A percentile compares a stretch with the other conserved stretches of the same genome.
These are phyloP conservation scores for Urtica urens DNA, from an alignment of 306 rosid genomes.

Conservation along the genomic window DNA sequence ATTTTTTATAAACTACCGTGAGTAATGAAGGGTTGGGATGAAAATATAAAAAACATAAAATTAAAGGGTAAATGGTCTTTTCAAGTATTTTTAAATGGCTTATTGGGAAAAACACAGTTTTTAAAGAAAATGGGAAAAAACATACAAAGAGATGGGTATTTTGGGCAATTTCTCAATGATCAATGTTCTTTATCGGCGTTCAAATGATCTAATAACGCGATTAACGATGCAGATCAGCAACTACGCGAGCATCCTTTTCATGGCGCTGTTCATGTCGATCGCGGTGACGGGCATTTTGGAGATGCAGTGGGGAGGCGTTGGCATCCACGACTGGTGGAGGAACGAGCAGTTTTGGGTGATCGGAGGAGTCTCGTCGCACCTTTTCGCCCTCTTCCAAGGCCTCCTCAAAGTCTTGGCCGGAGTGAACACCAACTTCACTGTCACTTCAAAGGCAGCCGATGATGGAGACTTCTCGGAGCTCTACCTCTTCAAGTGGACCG, in stretches of 20 bases:
- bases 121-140: too few relatives aligned
- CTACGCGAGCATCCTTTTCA: conserved; percentile 73
- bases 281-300: conserved; percentile 77
- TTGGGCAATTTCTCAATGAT: too few relatives aligned
- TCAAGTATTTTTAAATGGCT: too few relatives aligned
- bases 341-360: conserved; percentile 96
- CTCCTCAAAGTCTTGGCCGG: conserved; percentile 90
- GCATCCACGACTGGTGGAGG: conserved; percentile 95
- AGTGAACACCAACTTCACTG: conserved; percentile 76
- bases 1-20: too few relatives aligned
- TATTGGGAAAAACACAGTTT: too few relatives aligned
- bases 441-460: conserved; percentile 83
- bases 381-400: conserved; percentile 82
- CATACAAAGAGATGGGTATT: too few relatives aligned
- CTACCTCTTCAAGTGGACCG: conserved; percentile 88
- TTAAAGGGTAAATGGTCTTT: too few relatives aligned
- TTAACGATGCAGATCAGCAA: conserved; percentile 92
- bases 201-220: too few relatives aligned
- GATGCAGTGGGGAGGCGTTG: conserved; percentile 96
- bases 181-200: too few relatives aligned
- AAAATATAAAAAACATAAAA: too few relatives aligned
- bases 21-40: too few relatives aligned
- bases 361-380: conserved; percentile 77
- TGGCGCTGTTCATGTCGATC: conserved; percentile 76
- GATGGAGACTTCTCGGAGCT: conserved; percentile 83